Percentiles rank a stretch among this genome's conserved stretches.
Evolutionary conservation across 2,329 filamentous ascomycete genomes (phyloP).

Genomic region (Fusarium sarcochroum): DNA sequence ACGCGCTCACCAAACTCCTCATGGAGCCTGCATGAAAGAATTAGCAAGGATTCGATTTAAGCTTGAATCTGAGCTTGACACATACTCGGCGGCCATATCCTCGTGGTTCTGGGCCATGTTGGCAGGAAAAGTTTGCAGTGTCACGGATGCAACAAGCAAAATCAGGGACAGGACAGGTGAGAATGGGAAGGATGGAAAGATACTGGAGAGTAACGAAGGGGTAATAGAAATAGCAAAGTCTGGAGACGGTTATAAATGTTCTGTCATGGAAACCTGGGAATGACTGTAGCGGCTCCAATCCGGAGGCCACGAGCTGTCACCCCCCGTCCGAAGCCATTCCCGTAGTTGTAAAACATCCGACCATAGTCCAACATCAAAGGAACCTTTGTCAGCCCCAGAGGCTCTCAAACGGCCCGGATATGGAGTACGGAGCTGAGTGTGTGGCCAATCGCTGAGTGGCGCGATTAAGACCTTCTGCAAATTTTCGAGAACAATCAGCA

Average conservation of each 20-base stretch:
- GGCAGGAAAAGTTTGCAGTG: slow-evolving; percentile 18
- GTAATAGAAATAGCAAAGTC: slow-evolving; percentile 35
- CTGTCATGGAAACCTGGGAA: slow-evolving; percentile 31
- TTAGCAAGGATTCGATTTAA: slow-evolving; percentile 25
- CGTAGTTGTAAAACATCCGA: slow-evolving; percentile 41
- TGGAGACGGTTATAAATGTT: slow-evolving; percentile 41
- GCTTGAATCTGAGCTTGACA: slow-evolving; percentile 24
- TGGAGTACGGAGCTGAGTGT: slow-evolving; percentile 16
- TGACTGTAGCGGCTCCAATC: background rate
- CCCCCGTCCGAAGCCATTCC: slow-evolving; percentile 18
- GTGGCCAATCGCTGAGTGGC: slow-evolving; percentile 36
- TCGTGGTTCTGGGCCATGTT: slow-evolving; percentile 54
- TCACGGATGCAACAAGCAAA: slow-evolving; percentile 20
- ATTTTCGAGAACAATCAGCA: slow-evolving; percentile 47
- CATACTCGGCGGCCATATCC: slow-evolving; percentile 53
- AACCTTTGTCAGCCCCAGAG: slow-evolving; percentile 35
- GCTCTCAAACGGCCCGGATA: slow-evolving; percentile 41
- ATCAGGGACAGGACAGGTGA: slow-evolving; percentile 1
- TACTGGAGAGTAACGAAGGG: slow-evolving; percentile 1
- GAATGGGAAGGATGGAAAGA: background rate
- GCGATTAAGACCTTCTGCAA: slow-evolving; percentile 19
- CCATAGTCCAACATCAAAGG: slow-evolving; percentile 19
- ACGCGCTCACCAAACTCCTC: slow-evolving; percentile 47
- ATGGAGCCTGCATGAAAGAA: slow-evolving; percentile 45
- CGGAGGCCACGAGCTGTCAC: slow-evolving; percentile 13